These are phyloP conservation scores for Puccinia coronata DNA, from an alignment of 1,284 basidiomycete genomes.

Conservation along the genomic window DNA sequence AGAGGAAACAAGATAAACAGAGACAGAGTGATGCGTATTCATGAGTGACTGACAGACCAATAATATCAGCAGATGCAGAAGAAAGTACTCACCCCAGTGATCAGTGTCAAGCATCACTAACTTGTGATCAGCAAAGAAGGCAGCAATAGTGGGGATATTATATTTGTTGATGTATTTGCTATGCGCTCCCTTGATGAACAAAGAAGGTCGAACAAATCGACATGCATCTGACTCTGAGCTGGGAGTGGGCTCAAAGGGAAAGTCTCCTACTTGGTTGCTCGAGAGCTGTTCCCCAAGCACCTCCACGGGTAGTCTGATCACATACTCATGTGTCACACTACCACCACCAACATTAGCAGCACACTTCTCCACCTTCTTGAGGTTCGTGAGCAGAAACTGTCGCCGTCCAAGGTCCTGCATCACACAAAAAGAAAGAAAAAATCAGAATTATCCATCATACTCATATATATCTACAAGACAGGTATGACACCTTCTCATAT, in stretches of 20 bases:
- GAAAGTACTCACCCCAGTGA: conserved; percentile 45
- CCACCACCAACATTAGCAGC: neutral
- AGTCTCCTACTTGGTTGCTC: conserved; percentile 47
- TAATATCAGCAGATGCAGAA: neutral
- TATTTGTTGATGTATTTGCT: conserved; percentile 47
- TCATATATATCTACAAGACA: no score
- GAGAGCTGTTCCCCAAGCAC: conserved; percentile 32
- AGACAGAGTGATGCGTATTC: no score
- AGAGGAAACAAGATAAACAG: neutral
- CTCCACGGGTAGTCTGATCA: conserved; percentile 41
- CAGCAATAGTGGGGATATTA: conserved; percentile 3
- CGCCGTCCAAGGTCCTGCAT: conserved; percentile 29
- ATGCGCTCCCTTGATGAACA: conserved; percentile 45
- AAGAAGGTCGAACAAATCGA: conserved; percentile 12
- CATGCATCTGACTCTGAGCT: neutral
- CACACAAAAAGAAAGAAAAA: neutral
- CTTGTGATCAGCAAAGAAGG: conserved; percentile 25
- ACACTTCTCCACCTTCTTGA: conserved; percentile 8
- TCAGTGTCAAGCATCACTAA: conserved; percentile 34
- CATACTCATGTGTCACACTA: neutral
- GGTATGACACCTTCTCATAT: conserved; percentile 24
- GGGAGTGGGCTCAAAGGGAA: conserved; percentile 26
- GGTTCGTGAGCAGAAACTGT: conserved; percentile 44
- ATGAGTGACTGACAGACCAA: no score
- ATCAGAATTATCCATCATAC: neutral